Percentiles rank a stretch among this genome's conserved stretches.
Evolutionary conservation across 495 filamentous ascomycete species (phyloP).

Genomic region (Annulohypoxylon stygium): DNA sequence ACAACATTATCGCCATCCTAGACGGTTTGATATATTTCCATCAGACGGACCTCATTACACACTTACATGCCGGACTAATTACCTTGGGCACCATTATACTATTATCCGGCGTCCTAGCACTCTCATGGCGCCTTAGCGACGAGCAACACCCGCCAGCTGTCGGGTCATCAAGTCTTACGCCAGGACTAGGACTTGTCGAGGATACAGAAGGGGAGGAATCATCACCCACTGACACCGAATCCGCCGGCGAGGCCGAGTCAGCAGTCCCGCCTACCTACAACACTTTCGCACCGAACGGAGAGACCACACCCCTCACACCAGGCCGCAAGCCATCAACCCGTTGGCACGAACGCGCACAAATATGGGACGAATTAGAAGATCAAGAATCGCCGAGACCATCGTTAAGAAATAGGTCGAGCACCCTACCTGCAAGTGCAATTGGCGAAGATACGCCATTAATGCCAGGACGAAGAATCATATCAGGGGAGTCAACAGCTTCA

Average conservation of each 20-base stretch:
- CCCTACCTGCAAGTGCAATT: constrained; percentile 47
- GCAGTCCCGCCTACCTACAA: constrained; percentile 57
- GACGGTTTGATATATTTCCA: constrained; percentile 98
- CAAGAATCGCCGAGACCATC: constrained; percentile 58
- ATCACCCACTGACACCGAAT: constrained; percentile 59
- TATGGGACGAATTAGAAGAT: constrained; percentile 76
- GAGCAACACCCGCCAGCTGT: constrained; percentile 71
- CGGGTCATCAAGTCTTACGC: constrained; percentile 72
- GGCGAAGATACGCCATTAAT: constrained; percentile 51
- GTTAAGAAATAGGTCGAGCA: constrained; percentile 55
- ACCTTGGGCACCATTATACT: constrained; percentile 88
- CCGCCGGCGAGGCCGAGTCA: constrained; percentile 54
- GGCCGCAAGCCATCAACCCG: constrained; percentile 54
- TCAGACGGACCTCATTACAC: constrained; percentile 82
- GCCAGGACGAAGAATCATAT: constrained; percentile 39
- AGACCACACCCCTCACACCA: constrained; percentile 48
- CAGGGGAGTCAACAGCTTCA: constrained; percentile 48
- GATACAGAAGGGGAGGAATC: constrained; percentile 71
- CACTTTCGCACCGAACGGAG: constrained; percentile 59
- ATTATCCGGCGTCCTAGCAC: constrained; percentile 86
- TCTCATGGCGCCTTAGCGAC: constrained; percentile 92
- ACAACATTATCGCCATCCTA: constrained; percentile 98
- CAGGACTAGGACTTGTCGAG: constrained; percentile 77
- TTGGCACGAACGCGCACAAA: constrained; percentile 71
- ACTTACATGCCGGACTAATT: constrained; percentile 84